A percentile compares a stretch with the other conserved stretches of the same genome.
Evolutionary conservation across 2,329 filamentous ascomycete genomes (phyloP).

Genomic region (Cercospora sp.): DNA sequence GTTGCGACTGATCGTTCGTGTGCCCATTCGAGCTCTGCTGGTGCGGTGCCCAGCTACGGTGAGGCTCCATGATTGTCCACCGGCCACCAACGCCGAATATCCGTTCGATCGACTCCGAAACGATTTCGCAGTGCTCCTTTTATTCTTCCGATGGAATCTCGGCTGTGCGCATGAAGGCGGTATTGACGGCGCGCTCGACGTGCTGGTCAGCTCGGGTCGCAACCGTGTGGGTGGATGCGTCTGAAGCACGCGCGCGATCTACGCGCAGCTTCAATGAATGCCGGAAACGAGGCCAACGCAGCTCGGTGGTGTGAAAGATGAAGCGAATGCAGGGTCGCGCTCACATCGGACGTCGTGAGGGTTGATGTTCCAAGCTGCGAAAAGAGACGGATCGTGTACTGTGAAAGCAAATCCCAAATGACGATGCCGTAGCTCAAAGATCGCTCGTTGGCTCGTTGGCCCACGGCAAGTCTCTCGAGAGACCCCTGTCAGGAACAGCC

Average conservation of each 20-base stretch:
- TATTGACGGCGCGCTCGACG: background rate
- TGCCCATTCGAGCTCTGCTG: slow-evolving; percentile 32
- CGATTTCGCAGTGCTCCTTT: background rate
- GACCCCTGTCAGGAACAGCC: slow-evolving; percentile 4
- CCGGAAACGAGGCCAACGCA: background rate
- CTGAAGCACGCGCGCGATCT: background rate
- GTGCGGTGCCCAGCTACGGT: slow-evolving; percentile 30
- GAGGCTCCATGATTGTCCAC: slow-evolving; percentile 5
- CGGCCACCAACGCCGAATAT: background rate
- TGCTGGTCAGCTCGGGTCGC: slow-evolving; percentile 1
- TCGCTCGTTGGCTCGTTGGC: background rate
- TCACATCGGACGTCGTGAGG: slow-evolving; percentile 1
- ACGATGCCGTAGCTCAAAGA: slow-evolving; percentile 7
- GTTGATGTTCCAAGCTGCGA: background rate
- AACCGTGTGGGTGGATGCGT: slow-evolving; percentile 4
- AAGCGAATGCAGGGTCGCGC: background rate
- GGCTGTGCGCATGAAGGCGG: slow-evolving; percentile 8
- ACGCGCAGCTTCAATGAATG: background rate
- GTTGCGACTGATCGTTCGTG: slow-evolving; percentile 31
- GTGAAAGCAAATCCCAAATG: slow-evolving; percentile 7
- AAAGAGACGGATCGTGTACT: background rate
- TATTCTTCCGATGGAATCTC: slow-evolving; percentile 5
- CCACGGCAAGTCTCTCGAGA: slow-evolving; percentile 4
- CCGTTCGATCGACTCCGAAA: background rate
- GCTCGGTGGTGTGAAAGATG: background rate